Percentiles rank a stretch among this genome's conserved stretches.
Evolutionary conservation across 139 green algal species (phyloP).

Genomic region (Picochlorum sp.): DNA sequence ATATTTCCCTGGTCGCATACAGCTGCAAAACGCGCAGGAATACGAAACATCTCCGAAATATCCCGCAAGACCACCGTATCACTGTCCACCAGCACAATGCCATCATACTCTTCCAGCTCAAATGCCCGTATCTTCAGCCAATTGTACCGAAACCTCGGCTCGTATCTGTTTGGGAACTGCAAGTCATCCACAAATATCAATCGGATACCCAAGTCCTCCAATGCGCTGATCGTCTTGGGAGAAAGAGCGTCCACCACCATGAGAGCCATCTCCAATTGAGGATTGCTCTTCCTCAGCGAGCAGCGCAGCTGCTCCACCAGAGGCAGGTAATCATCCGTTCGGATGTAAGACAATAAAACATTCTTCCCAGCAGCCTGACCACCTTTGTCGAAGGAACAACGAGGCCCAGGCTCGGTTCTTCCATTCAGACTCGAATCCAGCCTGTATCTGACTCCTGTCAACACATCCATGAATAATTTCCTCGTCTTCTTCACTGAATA

Average conservation of each 20-base stretch:
- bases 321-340: background rate
- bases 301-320: background rate
- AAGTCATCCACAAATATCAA: background rate
- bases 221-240: background rate
- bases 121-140: constrained; percentile 5
- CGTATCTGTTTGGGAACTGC: background rate
- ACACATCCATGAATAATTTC: background rate
- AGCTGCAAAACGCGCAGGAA: background rate
- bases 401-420: background rate
- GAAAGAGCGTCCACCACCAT: background rate
- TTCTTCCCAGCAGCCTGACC: background rate
- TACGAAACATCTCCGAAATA: background rate
- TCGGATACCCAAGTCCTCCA: background rate
- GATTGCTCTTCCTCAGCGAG: background rate
- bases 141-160: background rate
- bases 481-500: too few species aligned
- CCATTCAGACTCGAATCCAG: background rate
- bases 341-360: background rate
- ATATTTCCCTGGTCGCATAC: background rate
- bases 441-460: background rate
- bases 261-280: background rate
- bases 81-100: background rate
- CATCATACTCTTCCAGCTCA: background rate
- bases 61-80: background rate
- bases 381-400: background rate